Evolutionary conservation across 257 asterid genomes (phyloP), one percentile per base, ranked within the genome.

Genomic region (Primulina tabacum): DNA sequence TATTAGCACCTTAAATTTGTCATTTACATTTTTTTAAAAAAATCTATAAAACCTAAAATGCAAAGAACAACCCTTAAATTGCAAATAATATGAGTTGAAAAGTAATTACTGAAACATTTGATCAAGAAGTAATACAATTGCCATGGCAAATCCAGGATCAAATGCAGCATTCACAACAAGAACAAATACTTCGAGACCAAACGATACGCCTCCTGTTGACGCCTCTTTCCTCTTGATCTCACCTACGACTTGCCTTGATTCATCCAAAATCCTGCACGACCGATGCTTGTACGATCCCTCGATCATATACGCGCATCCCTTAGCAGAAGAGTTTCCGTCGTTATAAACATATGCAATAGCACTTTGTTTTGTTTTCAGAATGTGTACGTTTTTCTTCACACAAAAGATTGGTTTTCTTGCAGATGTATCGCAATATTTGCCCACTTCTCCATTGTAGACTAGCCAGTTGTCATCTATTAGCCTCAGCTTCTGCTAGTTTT

Each of bases 171-270:
- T 65, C 47, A 83, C 83, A 7, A 78, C 35, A 28, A 87, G 80
- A 65, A 69, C 65, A 80, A 83, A 87, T 3, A 87, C 90, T 50
- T 87, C 90, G 4, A 76, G 71, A 6, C 97, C 97, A 65, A 77
- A 87, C 59, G 83, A 81, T 0, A 77, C 90, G 8, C 94, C 94
- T 26, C 72, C 84, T 0, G 30, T 35, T 12, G 6, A 35, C 5
- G 85, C 81, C 65, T 84, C 82, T 71, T 90, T 90, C 85, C 67
- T 85, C 90, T 75, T 90, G 50, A 89, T 84, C 85, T 90, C 97
- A 0, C 84, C 89, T 3, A 87, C 88, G 1, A 84, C 79, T 34
- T 71, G 78, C 65, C 83, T 77, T 9, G 92, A 81, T 47, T 75
- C 90, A 32, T 89, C 95, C 63, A 87, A 33, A 14, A 90, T 75